phyloP scores from a whole-genome alignment of 768 basidiomycete genomes.

The Boletellus sp. region DNA sequence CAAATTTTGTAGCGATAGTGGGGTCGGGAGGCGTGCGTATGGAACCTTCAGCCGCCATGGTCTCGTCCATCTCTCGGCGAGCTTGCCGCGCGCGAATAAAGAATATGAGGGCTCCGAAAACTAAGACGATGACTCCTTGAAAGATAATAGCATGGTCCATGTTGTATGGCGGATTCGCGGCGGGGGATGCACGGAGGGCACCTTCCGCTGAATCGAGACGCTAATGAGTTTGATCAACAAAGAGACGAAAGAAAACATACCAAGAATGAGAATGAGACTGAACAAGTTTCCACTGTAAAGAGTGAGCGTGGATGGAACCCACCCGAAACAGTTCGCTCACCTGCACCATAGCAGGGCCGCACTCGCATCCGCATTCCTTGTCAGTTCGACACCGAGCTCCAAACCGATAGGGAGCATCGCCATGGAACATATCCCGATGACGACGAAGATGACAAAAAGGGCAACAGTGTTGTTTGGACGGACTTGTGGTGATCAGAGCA shows the following conservation, averaged over 20 bases:
- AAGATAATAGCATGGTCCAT: slow-evolving; percentile 70
- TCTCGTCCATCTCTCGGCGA: slow-evolving; percentile 60
- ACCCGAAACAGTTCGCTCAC: slow-evolving; percentile 38
- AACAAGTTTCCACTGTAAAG: slow-evolving; percentile 58
- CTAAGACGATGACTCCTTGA: slow-evolving; percentile 50
- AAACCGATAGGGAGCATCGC: slow-evolving; percentile 72
- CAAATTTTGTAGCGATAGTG: background rate
- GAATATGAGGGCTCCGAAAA: slow-evolving; percentile 40
- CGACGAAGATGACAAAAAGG: slow-evolving; percentile 61
- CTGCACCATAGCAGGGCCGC: slow-evolving; percentile 73
- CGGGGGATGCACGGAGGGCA: slow-evolving; percentile 59
- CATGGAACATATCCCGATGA: slow-evolving; percentile 64
- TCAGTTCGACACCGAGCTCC: slow-evolving; percentile 77
- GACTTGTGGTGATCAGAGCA: slow-evolving; percentile 38
- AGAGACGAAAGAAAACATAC: slow-evolving; percentile 36
- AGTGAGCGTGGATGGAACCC: background rate
- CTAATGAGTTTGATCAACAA: background rate
- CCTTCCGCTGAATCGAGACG: slow-evolving; percentile 45
- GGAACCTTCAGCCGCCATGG: slow-evolving; percentile 32
- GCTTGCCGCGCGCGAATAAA: slow-evolving; percentile 58
- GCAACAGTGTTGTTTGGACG: slow-evolving; percentile 55
- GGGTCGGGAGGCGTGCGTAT: background rate
- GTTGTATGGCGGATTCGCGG: slow-evolving; percentile 67
- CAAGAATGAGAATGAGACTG: slow-evolving; percentile 57
- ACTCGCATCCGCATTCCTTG: slow-evolving; percentile 74